Base-by-base conservation (phyloP, 176 grass and related monocot genomes). In the Elymus sibiricus region DNA sequence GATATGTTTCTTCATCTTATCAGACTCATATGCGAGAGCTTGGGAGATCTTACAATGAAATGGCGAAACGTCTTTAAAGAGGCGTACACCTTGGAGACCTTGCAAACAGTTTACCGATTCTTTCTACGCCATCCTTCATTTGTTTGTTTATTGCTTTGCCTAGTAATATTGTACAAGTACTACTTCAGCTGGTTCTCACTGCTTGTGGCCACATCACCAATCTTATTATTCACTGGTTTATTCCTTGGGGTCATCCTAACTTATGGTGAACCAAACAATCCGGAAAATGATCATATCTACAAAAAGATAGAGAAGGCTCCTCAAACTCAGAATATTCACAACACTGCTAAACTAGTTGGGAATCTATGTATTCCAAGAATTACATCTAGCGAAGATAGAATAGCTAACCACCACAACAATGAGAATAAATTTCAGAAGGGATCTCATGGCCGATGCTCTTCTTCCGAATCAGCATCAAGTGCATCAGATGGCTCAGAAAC, bases 121-220 rank as follows among this genome's bases (percentile, higher is more conserved):
- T 53, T 84, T 60, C 28, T 55, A 6, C 62, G 27, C 25, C 81
- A 87, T 89, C 81, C 87, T 65, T 87, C 31, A 5, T 70, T 79
- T 81, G 25, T 84, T 34, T 80, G 76, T 44, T 81, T 71, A 24
- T 51, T 84, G 49, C 10, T 82, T 64, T 72, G 89, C 44, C 70
- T 92, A 26, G 40, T 92, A 44, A 81, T 90, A 63, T 65, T 87
- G 63, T 89, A 90, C 87, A 92, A 76, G 71, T 89, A 81, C 64
- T 89, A 71, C 78, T 89, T 89, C 43, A 51, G 76, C 16, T 83
- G 88, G 77, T 89, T 92, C 75, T 70, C 81, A 29, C 27, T 92
- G 40, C 64, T 90, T 32, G 78, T 87, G 27, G 77, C 51, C 46
- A 77, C 84, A 69, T 87, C 87, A 64, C 91, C 91, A 27, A 86